These are phyloP conservation scores for Zygosaccharomyces gambellarensis DNA, from an alignment of 805 yeast species.

Conservation along the genomic window DNA sequence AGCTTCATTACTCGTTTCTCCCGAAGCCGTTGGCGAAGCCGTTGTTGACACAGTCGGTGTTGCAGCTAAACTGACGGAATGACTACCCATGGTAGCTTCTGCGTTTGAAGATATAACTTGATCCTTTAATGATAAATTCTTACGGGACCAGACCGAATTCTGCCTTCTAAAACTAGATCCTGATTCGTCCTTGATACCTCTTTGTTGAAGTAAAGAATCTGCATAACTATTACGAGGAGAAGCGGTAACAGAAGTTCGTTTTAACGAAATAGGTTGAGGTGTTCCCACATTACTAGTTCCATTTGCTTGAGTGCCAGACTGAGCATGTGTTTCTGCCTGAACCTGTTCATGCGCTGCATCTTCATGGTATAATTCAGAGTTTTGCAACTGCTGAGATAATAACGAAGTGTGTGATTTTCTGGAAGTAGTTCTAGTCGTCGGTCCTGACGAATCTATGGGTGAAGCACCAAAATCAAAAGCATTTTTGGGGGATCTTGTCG, in stretches of 20 bases:
- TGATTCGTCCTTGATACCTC: constrained; percentile 16
- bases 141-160: constrained; percentile 10
- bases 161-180: constrained; percentile 11
- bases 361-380: constrained; percentile 12
- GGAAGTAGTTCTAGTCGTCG: constrained; percentile 14
- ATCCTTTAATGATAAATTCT: constrained; percentile 10
- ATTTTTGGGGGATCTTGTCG: constrained; percentile 18
- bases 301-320: background rate
- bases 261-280: constrained; percentile 10
- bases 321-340: background rate
- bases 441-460: constrained; percentile 14
- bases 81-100: constrained; percentile 7
- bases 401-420: constrained; percentile 31
- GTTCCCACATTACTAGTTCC: constrained; percentile 1
- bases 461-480: constrained; percentile 20
- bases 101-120: constrained; percentile 8
- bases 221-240: constrained; percentile 27
- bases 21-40: constrained; percentile 14
- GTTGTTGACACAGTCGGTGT: constrained; percentile 13
- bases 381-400: constrained; percentile 34
- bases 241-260: constrained; percentile 16
- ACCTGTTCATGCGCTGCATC: background rate
- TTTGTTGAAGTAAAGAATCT: constrained; percentile 26
- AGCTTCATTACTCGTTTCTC: constrained; percentile 4
- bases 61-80: constrained; percentile 9